Percentiles rank a stretch among this genome's conserved stretches.
Conservation (phyloP, 2,329 filamentous ascomycete species). For the Blastomyces parvus region DNA sequence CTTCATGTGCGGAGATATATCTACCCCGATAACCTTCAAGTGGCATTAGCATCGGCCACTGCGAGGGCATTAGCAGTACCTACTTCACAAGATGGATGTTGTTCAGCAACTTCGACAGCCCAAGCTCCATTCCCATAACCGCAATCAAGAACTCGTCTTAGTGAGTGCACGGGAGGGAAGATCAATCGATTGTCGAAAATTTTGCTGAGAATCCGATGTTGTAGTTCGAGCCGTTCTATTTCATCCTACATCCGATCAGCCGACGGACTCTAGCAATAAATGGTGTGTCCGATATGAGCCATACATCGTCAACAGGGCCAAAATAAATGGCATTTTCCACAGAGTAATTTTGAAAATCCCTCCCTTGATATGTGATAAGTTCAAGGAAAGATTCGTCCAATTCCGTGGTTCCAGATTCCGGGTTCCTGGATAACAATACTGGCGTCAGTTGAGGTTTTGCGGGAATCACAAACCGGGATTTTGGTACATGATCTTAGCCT, state of each 20-base stretch:
- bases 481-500: slow-evolving; percentile 5
- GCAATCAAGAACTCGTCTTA: slow-evolving; percentile 57
- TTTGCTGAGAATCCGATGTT: slow-evolving; percentile 53
- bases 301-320: slow-evolving; percentile 61
- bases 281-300: slow-evolving; percentile 14
- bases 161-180: slow-evolving; percentile 55
- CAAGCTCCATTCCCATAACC: slow-evolving; percentile 63
- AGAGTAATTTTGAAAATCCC: slow-evolving; percentile 59
- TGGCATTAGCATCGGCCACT: background rate
- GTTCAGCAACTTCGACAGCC: slow-evolving; percentile 58
- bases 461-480: background rate
- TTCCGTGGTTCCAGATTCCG: slow-evolving; percentile 38
- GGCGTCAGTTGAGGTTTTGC: background rate
- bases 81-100: slow-evolving; percentile 57
- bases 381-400: slow-evolving; percentile 52
- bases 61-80: slow-evolving; percentile 16
- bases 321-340: slow-evolving; percentile 57
- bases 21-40: slow-evolving; percentile 57
- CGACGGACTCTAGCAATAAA: slow-evolving; percentile 6
- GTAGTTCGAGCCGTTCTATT: slow-evolving; percentile 52
- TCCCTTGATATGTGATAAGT: slow-evolving; percentile 51
- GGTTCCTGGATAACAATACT: slow-evolving; percentile 25
- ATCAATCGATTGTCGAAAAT: slow-evolving; percentile 59
- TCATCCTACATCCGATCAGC: slow-evolving; percentile 48
- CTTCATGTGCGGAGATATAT: slow-evolving; percentile 61